A percentile compares a stretch with the other conserved stretches of the same genome.
phyloP scores from a whole-genome alignment of 1,284 basidiomycete genomes.

The Ceratobasidium sp. region DNA sequence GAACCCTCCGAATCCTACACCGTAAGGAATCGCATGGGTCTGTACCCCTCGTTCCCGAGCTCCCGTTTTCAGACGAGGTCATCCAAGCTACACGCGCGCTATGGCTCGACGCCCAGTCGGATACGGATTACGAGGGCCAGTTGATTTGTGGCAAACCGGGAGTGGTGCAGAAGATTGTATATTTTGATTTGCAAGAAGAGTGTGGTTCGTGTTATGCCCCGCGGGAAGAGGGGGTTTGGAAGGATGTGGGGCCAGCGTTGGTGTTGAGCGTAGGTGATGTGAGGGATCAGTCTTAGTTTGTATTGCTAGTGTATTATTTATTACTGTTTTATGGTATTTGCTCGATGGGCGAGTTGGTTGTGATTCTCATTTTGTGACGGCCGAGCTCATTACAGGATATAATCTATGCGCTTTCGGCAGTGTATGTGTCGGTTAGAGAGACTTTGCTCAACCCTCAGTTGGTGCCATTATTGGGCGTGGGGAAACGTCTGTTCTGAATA shows the following conservation, averaged over 20 bases:
- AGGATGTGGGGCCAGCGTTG: background rate
- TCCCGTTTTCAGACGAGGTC: background rate
- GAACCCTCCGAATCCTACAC: conserved; percentile 9
- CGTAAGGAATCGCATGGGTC: conserved; percentile 25
- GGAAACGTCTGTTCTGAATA: too few relatives aligned
- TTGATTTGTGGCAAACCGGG: background rate
- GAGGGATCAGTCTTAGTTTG: background rate
- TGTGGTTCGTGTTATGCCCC: conserved; percentile 14
- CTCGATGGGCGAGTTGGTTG: too few relatives aligned
- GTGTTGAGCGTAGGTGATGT: background rate
- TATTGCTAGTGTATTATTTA: background rate
- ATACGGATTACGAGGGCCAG: conserved; percentile 19
- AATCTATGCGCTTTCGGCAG: too few relatives aligned
- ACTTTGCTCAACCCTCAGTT: too few relatives aligned
- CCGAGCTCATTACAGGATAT: too few relatives aligned
- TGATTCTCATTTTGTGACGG: too few relatives aligned
- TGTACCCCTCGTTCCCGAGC: background rate
- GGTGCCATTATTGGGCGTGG: too few relatives aligned
- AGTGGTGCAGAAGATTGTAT: background rate
- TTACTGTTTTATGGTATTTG: background rate
- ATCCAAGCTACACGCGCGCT: background rate
- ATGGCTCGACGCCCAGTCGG: conserved; percentile 2
- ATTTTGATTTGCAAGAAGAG: conserved; percentile 35
- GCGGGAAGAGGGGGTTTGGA: background rate
- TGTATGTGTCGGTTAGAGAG: too few relatives aligned